Conservation (phyloP, 257 asterid genomes). For the Gardenia jasminoides region DNA sequence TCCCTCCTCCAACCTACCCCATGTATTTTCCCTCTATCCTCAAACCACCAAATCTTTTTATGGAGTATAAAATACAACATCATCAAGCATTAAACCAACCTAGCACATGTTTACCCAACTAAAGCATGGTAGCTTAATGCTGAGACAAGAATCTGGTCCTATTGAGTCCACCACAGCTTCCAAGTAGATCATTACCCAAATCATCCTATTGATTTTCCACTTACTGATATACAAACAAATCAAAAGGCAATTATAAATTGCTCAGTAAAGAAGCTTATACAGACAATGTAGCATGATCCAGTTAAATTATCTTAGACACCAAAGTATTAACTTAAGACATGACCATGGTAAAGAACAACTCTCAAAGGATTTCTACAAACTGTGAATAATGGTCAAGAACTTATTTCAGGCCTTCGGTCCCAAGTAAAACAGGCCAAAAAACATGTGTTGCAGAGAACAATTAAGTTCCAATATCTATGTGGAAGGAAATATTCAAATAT, state of each 20-base stretch:
- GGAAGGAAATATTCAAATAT: not conserved
- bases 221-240: not conserved
- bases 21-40: not conserved
- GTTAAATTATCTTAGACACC: not conserved
- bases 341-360: not conserved
- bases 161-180: not conserved
- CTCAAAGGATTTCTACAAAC: not conserved
- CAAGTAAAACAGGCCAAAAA: not conserved
- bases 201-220: not conserved
- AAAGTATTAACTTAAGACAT: not conserved
- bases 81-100: not conserved
- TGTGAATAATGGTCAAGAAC: not conserved
- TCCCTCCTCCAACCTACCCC: not conserved
- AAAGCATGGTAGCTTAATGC: not conserved
- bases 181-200: not conserved
- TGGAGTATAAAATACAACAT: not conserved
- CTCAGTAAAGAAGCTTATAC: not conserved
- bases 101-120: not conserved
- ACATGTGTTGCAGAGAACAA: not conserved
- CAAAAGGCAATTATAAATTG: not conserved
- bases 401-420: not conserved
- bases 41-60: not conserved
- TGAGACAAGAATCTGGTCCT: not conserved
- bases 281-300: not conserved
- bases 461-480: not conserved